phyloP scores from a whole-genome alignment of 1,284 basidiomycete species.

The Ustilago shanxiensis region DNA sequence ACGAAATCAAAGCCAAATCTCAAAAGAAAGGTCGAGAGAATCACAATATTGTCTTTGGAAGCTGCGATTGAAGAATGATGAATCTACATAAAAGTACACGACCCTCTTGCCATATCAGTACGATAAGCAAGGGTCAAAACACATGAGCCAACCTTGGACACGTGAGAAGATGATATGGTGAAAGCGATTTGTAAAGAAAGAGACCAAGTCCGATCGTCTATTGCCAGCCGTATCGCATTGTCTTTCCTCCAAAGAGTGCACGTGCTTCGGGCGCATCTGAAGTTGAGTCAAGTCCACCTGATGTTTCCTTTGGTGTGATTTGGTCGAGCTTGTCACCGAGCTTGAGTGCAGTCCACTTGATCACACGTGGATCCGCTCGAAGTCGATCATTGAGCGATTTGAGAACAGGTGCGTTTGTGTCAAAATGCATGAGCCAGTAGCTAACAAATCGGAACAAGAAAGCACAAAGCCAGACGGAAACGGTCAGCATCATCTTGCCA shows the following conservation, averaged over 20 bases:
- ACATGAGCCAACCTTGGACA: background rate
- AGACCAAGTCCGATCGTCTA: too few species aligned
- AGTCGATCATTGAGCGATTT: conserved; percentile 77
- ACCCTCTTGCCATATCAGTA: background rate
- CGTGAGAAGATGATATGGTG: background rate
- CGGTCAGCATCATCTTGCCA: background rate
- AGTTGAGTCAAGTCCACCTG: conserved; percentile 49
- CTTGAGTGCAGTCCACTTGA: conserved; percentile 85
- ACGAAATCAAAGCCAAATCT: too few species aligned
- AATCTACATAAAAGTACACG: background rate
- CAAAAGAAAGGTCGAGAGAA: too few species aligned
- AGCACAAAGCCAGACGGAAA: too few species aligned
- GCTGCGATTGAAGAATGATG: background rate
- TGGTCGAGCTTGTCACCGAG: conserved; percentile 77
- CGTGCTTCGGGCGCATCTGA: conserved; percentile 46
- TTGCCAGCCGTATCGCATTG: conserved; percentile 52
- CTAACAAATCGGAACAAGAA: conserved; percentile 71
- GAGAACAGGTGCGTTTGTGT: conserved; percentile 81
- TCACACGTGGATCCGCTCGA: conserved; percentile 82
- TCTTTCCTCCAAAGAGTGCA: conserved; percentile 54
- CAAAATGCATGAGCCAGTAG: conserved; percentile 90
- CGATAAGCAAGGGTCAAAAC: background rate
- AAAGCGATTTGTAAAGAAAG: too few species aligned
- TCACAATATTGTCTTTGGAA: background rate
- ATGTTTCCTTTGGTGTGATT: conserved; percentile 60